These are phyloP conservation scores for Sporothrix sp. DNA, from an alignment of 2,329 filamentous ascomycete genomes.

Conservation along the genomic window DNA sequence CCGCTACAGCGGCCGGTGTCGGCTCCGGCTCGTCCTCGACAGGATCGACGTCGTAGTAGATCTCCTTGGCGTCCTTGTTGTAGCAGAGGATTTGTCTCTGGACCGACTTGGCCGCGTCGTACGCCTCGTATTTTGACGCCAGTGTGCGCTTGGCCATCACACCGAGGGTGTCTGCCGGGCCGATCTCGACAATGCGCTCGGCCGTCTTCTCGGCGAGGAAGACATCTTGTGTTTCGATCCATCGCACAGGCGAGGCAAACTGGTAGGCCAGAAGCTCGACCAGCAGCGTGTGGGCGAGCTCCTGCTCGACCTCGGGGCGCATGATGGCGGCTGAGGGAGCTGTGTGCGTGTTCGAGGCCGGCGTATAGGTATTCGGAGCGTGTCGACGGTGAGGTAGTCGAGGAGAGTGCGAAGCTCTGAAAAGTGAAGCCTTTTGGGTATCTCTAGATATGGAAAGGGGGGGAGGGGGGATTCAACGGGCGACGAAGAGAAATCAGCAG, in stretches of 20 bases:
- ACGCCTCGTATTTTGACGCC: slow-evolving; percentile 95
- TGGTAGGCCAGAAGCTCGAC: slow-evolving; percentile 98
- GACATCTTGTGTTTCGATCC: slow-evolving; percentile 99
- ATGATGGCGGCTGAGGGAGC: slow-evolving; percentile 41
- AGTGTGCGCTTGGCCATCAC: slow-evolving; percentile 96
- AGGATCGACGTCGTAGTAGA: slow-evolving; percentile 97
- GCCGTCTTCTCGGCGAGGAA: slow-evolving; percentile 93
- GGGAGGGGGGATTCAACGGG: not conserved
- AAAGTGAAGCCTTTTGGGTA: slow-evolving; percentile 11
- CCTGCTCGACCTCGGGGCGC: slow-evolving; percentile 98
- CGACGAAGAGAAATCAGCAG: not conserved
- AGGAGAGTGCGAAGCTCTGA: not conserved
- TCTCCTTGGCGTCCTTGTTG: slow-evolving; percentile 98
- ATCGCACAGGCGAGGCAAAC: slow-evolving; percentile 96
- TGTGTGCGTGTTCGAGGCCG: not conserved
- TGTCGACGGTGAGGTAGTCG: no score
- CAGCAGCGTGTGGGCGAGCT: slow-evolving; percentile 95
- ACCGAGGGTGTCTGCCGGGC: slow-evolving; percentile 90
- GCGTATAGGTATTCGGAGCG: no score
- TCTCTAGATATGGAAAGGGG: slow-evolving; percentile 2
- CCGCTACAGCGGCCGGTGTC: slow-evolving; percentile 30
- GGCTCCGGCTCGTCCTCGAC: slow-evolving; percentile 79
- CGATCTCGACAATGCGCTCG: slow-evolving; percentile 95
- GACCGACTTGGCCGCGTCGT: slow-evolving; percentile 92
- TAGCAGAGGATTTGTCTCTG: slow-evolving; percentile 98